Percentiles rank a stretch among this genome's conserved stretches.
Evolutionary conservation across 202 grass and related monocot genomes (phyloP).

Genomic region (Eragrostis tef): DNA sequence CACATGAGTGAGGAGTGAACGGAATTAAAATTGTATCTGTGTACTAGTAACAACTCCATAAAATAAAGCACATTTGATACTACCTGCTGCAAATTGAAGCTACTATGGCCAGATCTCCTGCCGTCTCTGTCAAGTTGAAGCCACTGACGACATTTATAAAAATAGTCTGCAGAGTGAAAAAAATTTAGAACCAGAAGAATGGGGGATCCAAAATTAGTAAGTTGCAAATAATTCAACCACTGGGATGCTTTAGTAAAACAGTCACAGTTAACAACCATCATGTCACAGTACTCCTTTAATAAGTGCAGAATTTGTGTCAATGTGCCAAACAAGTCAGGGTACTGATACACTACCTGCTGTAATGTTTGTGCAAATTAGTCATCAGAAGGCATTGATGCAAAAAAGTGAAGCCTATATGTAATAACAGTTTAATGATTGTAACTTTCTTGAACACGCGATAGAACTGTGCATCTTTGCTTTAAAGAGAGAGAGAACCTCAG

Average conservation of each 20-base stretch:
- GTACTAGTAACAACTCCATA: neutral
- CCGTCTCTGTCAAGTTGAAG: conserved; percentile 74
- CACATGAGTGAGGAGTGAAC: neutral
- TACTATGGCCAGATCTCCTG: conserved; percentile 92
- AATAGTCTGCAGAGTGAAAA: conserved; percentile 61
- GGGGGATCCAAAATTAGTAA: conserved; percentile 21
- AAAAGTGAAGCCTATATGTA: conserved; percentile 17
- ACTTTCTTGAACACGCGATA: neutral
- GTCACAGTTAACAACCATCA: conserved; percentile 9
- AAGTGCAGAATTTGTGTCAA: conserved; percentile 24
- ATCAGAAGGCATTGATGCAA: conserved; percentile 16
- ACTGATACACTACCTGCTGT: neutral
- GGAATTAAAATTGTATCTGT: no score
- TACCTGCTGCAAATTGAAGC: conserved; percentile 99
- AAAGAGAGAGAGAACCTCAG: neutral
- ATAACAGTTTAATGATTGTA: conserved; percentile 4
- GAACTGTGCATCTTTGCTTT: neutral
- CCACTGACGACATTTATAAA: conserved; percentile 97
- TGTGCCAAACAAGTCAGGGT: conserved; percentile 13
- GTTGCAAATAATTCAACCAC: neutral
- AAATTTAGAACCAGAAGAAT: conserved; percentile 42
- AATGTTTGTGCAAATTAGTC: conserved; percentile 19
- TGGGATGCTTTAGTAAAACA: conserved; percentile 21
- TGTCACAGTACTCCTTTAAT: conserved; percentile 2
- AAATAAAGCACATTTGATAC: conserved; percentile 39